Evolutionary conservation across 345 rosid genomes (phyloP), one percentile per base, ranked within the genome.

Genomic region (Populus deltoides): DNA sequence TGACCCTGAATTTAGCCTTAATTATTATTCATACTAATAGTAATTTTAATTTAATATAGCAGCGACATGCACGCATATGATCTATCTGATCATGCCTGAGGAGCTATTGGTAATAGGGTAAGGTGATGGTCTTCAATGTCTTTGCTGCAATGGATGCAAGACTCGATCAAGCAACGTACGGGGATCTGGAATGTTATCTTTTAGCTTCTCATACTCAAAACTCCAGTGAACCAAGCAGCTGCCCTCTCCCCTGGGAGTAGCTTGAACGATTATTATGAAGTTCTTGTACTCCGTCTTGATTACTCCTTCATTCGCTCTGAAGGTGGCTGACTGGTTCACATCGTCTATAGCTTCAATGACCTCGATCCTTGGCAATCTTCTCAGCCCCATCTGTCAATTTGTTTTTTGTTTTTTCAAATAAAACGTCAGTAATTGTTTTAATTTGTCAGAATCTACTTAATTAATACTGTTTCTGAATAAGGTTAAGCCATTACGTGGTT

Each of bases 261-360:
- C 87, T 49, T 85, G 59, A 39, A 81, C 35, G 0, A 7, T 72
- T 12, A 72, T 0, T 3, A 1, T 59, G 75, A 81, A 86, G 22
- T 24, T 63, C 78, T 84, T 84, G 81, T 72, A 83, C 38, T 82
- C 81, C 31, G 84, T 82, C 78, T 81, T 18, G 27, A 88, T 70
- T 47, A 84, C 86, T n/a, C 90, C 89, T 63, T 82, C 86, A 2
- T 82, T 79, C 69, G 84, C 72, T 70, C 51, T 82, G 77, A 74
- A 88, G 1, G 79, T 87, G 57, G 78, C 76, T 5, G 77, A 84
- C 16, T 74, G 49, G 20, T 87, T 87, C 22, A 2, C 83, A 18
- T 73, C 73, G 45, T 86, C 89, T 45, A 88, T 78, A 8, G 71
- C 77, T 59, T 85, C 90, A 17, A 87, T 59, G 4, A 76, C 20